phyloP scores from a whole-genome alignment of 2,329 filamentous ascomycete genomes.

The Epichloe typhina region DNA sequence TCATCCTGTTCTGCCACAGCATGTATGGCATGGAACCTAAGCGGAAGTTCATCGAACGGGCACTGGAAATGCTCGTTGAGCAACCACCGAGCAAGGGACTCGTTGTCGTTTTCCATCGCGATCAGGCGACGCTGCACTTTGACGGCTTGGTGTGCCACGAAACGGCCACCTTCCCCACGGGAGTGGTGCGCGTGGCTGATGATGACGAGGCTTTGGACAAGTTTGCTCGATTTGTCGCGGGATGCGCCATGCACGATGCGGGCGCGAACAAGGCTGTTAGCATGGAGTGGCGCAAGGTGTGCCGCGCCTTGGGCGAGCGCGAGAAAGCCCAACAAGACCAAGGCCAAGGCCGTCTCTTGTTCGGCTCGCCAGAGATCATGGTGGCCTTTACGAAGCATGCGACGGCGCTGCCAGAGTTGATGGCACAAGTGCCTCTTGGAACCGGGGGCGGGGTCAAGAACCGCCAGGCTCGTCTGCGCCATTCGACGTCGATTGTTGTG shows the following conservation, averaged over 20 bases:
- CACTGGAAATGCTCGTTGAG: conserved; percentile 33
- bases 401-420: conserved; percentile 27
- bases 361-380: conserved; percentile 38
- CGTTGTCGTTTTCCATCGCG: conserved; percentile 43
- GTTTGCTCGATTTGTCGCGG: conserved; percentile 41
- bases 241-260: conserved; percentile 23
- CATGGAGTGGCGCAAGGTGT: conserved; percentile 36
- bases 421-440: conserved; percentile 24
- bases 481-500: conserved; percentile 30
- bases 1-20: conserved; percentile 50
- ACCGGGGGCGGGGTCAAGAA: conserved; percentile 31
- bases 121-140: conserved; percentile 24
- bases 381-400: conserved; percentile 28
- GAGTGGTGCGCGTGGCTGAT: conserved; percentile 28
- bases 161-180: conserved; percentile 33
- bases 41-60: conserved; percentile 28
- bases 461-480: conserved; percentile 30
- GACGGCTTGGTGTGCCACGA: conserved; percentile 34
- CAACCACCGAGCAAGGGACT: conserved; percentile 24
- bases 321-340: conserved; percentile 21
- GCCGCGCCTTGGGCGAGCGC: conserved; percentile 30
- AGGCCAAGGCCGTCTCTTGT: conserved; percentile 21
- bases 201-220: conserved; percentile 30
- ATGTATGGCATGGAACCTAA: conserved; percentile 47
- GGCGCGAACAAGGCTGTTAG: conserved; percentile 18